Evolutionary conservation across 768 basidiomycete species (phyloP).

Genomic region (Tulasnella sp.): DNA sequence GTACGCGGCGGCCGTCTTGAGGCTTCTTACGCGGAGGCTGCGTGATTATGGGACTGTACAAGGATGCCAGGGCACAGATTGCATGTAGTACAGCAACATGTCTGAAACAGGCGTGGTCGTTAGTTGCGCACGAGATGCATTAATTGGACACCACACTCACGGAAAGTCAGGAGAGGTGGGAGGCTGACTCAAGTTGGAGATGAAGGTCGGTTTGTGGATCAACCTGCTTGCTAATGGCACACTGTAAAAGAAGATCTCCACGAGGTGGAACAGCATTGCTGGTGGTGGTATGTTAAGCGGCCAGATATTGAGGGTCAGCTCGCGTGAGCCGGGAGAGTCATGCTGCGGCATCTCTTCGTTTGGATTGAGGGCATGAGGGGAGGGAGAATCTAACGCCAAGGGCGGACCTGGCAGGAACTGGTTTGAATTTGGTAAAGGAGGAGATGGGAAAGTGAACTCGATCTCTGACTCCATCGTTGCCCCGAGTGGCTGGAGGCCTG

Average conservation of each 20-base stretch:
- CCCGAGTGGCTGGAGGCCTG: not conserved
- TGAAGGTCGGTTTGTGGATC: conserved; percentile 29
- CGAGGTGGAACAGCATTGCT: conserved; percentile 20
- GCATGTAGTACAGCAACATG: conserved; percentile 27
- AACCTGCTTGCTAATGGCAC: conserved; percentile 22
- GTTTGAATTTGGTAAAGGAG: not conserved
- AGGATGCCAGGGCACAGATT: conserved; percentile 29
- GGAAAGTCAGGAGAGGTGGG: conserved; percentile 29
- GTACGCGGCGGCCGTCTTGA: no score
- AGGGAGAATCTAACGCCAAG: no score
- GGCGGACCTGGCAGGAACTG: not conserved
- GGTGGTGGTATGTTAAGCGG: conserved; percentile 22
- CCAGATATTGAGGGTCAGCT: not conserved
- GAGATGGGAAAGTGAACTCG: not conserved
- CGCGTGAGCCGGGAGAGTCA: not conserved
- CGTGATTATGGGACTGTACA: conserved; percentile 23
- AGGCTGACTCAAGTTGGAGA: not conserved
- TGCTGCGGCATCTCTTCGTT: no score
- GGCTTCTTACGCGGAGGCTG: not conserved
- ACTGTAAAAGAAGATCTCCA: conserved; percentile 28
- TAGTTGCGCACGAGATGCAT: no score
- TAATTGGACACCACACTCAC: not conserved
- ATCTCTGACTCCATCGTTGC: not conserved
- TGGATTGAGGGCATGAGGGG: not conserved
- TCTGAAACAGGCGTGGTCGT: not conserved